Conservation (phyloP, 2,329 filamentous ascomycete genomes). For the Fusarium sp. region DNA sequence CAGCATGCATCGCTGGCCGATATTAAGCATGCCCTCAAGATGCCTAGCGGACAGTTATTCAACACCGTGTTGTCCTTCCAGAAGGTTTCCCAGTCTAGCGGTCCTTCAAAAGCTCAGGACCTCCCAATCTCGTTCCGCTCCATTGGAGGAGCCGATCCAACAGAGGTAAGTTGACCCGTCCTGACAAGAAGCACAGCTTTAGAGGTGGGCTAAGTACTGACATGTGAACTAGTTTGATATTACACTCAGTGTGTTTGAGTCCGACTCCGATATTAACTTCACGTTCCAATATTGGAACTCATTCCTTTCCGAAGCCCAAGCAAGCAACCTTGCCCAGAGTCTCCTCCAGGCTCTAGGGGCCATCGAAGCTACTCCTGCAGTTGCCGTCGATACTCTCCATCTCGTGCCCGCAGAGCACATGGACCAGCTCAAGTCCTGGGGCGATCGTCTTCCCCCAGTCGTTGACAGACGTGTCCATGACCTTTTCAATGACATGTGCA, state of each 20-base stretch:
- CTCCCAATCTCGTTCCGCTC: conserved; percentile 1
- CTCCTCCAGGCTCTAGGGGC: conserved; percentile 1
- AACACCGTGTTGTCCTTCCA: neutral
- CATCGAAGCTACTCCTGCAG: conserved; percentile 1
- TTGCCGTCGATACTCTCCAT: neutral
- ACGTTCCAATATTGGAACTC: conserved; percentile 1
- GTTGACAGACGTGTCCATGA: neutral
- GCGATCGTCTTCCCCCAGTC: neutral
- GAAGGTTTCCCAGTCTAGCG: neutral
- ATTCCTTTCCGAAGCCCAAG: conserved; percentile 3
- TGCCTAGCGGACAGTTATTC: neutral
- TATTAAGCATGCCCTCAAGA: conserved; percentile 12
- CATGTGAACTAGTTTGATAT: neutral
- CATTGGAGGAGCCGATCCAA: neutral
- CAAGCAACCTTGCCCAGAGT: neutral
- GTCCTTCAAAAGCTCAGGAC: neutral
- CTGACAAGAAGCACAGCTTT: neutral
- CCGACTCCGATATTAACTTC: neutral
- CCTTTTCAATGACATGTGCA: neutral
- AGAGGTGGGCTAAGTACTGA: neutral
- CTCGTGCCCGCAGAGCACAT: neutral
- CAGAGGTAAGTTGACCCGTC: neutral
- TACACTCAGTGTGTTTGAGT: neutral
- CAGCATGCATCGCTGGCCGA: conserved; percentile 16
- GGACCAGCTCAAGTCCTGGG: conserved; percentile 1